Evolutionary conservation across 2,329 filamentous ascomycete genomes (phyloP), one percentile per base, ranked within the genome.

Genomic region (Xylariaceae sp.): DNA sequence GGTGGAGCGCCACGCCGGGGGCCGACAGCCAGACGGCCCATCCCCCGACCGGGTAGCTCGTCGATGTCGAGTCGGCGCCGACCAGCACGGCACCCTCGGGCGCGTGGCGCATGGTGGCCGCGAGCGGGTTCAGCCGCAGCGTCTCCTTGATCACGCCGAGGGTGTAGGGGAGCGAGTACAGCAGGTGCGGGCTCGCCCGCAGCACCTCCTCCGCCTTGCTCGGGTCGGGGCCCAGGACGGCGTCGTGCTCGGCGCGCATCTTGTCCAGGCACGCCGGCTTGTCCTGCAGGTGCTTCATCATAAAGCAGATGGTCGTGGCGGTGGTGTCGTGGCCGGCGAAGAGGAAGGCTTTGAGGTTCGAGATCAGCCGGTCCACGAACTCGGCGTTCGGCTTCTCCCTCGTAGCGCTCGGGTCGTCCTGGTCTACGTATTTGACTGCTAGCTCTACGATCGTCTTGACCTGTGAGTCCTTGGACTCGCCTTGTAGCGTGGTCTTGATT

Each of bases 241-340:
- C 37, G 33, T 65, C 59, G 37, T 64, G 62, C 44, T 68, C 65
- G 9, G 53, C 56, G 21, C 60, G 57, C 2, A 67, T 9, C 29
- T 52, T 57, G 1, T 44, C 53, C 17, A 64, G 38, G 16, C 50
- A 50, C 3, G 47, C 43, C 3, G 62, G 59, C 31, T 65, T 33
- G 15, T 57, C 51, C 13, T 55, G 51, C 0, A 66, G 43, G 1
- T 53, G 18, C 26, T 61, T 57, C 4, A 53, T 47, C 44, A 63
- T 53, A 41, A 57, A 64, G 30, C 56, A 61, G 7, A 66, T 50
- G 1, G 61, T 58, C 9, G 55, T 52, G 0, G 60, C 55, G 0
- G 62, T 65, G 3, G 60, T 65, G 30, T 66, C 63, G 30, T 63
- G 57, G 1, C 64, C 64, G 0, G 59, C 63, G 16, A 66, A 62